A percentile compares a stretch with the other conserved stretches of the same genome.
Conservation (phyloP, 2,329 filamentous ascomycete genomes). For the Sclerotinia borealis region DNA sequence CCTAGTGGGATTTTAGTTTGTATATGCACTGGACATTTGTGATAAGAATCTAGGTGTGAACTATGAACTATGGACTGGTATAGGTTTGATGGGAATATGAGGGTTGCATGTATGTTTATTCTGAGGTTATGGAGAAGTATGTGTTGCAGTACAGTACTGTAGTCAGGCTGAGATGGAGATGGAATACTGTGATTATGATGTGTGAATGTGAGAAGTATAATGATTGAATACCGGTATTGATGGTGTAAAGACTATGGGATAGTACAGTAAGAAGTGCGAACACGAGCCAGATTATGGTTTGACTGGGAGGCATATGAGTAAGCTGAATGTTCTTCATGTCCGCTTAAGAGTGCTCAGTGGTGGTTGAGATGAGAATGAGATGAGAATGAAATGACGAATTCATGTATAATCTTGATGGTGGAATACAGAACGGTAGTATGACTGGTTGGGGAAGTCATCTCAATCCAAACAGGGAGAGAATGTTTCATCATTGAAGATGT, state of each 20-base stretch:
- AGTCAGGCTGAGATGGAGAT: neutral
- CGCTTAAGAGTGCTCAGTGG: neutral
- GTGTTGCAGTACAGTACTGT: neutral
- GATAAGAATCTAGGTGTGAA: neutral
- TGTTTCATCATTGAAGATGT: neutral
- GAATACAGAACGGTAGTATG: neutral
- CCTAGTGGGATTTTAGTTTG: neutral
- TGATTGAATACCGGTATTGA: neutral
- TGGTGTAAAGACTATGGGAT: neutral
- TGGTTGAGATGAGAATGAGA: neutral
- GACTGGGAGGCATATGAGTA: neutral
- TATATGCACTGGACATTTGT: neutral
- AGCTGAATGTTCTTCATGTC: neutral
- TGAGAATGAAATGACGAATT: neutral
- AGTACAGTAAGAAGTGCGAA: neutral
- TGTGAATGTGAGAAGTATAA: neutral
- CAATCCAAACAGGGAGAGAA: neutral
- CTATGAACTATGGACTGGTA: neutral
- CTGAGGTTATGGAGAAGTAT: neutral
- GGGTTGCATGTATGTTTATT: neutral
- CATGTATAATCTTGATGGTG: neutral
- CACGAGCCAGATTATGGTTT: neutral
- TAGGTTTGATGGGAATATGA: too few relatives aligned
- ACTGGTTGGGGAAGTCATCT: neutral
- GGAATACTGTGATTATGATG: neutral